Evolutionary conservation across 768 basidiomycete species (phyloP), one percentile per base, ranked within the genome.

Genomic region (Ramaria sp.): DNA sequence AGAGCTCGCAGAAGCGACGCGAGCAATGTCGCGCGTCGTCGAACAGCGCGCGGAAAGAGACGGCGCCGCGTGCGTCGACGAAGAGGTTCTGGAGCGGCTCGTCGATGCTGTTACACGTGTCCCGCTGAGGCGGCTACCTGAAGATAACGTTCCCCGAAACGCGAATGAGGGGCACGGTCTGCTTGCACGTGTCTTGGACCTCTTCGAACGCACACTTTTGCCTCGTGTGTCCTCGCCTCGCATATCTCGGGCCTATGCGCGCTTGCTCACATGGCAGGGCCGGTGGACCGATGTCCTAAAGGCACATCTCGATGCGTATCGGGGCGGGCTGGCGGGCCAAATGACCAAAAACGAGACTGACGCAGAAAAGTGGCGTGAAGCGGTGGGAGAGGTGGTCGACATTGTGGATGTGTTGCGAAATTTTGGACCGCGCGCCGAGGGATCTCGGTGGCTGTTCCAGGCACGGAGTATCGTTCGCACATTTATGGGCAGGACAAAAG

Each of bases 21-120:
- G 89, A 37, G 95, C 94, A 0, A 73, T 91, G 20, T 76, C 77
- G 0, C 83, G 92, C 3, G 75, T 97, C 55, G 78, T 97, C 36
- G 89, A 94, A 60, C 78, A 82, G 65, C 78, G 82, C n/a, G 74
- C 75, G 24, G 60, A 76, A 71, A 57, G 63, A 51, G 55, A 64
- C 27, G 69, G 77, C 24, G 78, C 76, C 5, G 72, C 73, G 10
- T 73, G 76, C 28, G 79, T 97, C 16, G 95, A 98, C 67, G 77
- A 82, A 50, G 89, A 93, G 37, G 89, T 97, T 5, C 71, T 98
- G 8, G 89, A 94, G 56, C 81, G 88, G 37, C 76, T 98, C 41
- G 94, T 98, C 10, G 80, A 85, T 61, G 89, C 88, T 25, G 92
- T 89, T 58, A 88, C 86, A 1, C 73, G 83, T 10, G 77, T 66